phyloP scores from a whole-genome alignment of 169 alveolate species.

The Plasmodium cynomolgi region DNA sequence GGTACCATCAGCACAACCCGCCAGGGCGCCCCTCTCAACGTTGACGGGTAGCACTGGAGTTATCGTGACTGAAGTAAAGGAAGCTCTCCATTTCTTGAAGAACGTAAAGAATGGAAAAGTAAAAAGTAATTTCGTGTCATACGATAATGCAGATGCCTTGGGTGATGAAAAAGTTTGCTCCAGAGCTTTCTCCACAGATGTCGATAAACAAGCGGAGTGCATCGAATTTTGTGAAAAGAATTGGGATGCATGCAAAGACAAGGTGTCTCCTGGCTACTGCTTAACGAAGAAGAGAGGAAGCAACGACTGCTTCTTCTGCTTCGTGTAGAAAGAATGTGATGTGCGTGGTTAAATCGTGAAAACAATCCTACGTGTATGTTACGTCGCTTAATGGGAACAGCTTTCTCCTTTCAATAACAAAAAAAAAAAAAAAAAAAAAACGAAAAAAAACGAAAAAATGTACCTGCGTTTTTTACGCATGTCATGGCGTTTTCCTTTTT shows the following conservation, averaged over 20 bases:
- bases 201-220: neutral
- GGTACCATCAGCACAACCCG: no score
- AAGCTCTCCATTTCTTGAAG: neutral
- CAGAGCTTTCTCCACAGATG: neutral
- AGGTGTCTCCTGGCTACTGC: neutral
- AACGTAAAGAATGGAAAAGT: neutral
- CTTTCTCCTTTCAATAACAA: neutral
- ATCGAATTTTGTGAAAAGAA: neutral
- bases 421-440: no score
- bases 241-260: neutral
- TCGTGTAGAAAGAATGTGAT: neutral
- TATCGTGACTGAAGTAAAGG: neutral
- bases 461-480: neutral
- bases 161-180: neutral
- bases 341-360: no score
- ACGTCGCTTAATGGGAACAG: neutral
- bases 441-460: neutral
- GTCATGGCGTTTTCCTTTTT: no score
- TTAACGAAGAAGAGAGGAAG: neutral
- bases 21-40: neutral
- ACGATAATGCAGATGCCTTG: neutral
- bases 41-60: neutral
- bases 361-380: neutral
- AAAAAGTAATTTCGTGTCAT: neutral
- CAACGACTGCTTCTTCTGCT: conserved; percentile 2